Base-by-base conservation (phyloP, 1,284 basidiomycete genomes). In the Ceratobasidium papillatum region DNA sequence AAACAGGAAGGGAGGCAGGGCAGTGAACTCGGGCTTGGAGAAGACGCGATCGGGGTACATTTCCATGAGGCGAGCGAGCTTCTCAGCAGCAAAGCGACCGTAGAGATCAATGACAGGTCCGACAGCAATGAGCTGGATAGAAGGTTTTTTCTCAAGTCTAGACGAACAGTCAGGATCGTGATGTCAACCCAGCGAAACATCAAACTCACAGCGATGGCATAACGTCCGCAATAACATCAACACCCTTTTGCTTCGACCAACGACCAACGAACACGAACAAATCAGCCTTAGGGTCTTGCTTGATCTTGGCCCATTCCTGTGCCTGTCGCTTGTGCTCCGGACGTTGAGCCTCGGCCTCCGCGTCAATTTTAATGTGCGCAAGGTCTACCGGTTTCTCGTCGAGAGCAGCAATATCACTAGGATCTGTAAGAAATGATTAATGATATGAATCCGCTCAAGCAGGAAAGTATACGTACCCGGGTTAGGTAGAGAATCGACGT, bases 231-330 rank as follows among this genome's bases (percentile, higher is more conserved):
- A 97, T 97, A 64, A 97, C 85, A 84, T 97, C 95, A 36, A 97
- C 94, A 80, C 94, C 95, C 84, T 97, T 97, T 82, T 97, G 95
- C 83, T 96, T 96, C 3, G 95, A 97, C 95, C 95, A 96, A 78
- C 95, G 92, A 81, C 95, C 95, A 78, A 97, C 95, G 82, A 97
- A 96, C 78, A 97, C 94, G 81, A 96, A 96, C 59, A 97, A 82
- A 81, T 96, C 94, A 2, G 94, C 90, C 65, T 93, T 85, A 2
- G 95, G 92, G 80, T 96, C 94, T 81, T 96, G 94, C 81, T 90
- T 92, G 82, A 97, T 90, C 65, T 91, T 90, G 49, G 95, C 95
- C 95, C 95, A 96, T 82, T 96, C 94, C 79, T 97, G 95, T 27
- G 95, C 94, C 81, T 95, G 93, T 25, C 94, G 89, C 83, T 97